Base-by-base conservation (phyloP, 306 rosid species). In the Vigna mungo region DNA sequence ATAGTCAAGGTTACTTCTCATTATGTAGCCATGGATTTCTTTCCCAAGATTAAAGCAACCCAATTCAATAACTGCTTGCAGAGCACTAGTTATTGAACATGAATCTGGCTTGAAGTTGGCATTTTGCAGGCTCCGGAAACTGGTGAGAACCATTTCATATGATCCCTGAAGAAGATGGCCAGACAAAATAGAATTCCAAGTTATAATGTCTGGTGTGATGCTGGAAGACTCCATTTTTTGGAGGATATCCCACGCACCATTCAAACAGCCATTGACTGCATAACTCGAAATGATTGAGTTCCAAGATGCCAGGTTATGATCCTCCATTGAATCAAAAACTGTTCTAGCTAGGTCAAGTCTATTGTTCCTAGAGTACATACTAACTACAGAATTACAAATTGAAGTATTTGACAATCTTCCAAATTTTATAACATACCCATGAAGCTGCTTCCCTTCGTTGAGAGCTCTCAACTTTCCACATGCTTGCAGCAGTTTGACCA, bases 121-220 rank as follows among this genome's bases (percentile, higher is more conserved):
- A 18, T 16, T 59, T 71, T 74, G 89, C 80, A 89, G 37, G 84
- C 78, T 86, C 76, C 53, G 79, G 70, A 89, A 83, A 72, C 85
- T 79, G 49, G 71, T 15, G 54, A 84, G 82, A 54, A 81, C 89
- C 64, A 21, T 61, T 68, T 81, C 76, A 51, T 74, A 85, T 55
- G 84, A 83, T 13, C 89, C 92, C 75, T 78, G 84, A 78, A 68
- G 76, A 85, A 85, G 81, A 68, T 86, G 86, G n/a, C 89, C 94
- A n/a, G 90, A 89, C 80, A 91, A 76, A 66, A 91, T 85, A 55
- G 84, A 84, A 83, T 91, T 91, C 92, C 88, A 85, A 21, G 96
- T 91, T 76, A 91, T 83, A 73, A 86, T 82, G 83, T 89, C 96
- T 44, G 91, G 94, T 86, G 76, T 80, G 13, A 87, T 44, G 77